phyloP scores from a whole-genome alignment of 108 stramenopile genomes.

The Cylindrotheca closterium region DNA sequence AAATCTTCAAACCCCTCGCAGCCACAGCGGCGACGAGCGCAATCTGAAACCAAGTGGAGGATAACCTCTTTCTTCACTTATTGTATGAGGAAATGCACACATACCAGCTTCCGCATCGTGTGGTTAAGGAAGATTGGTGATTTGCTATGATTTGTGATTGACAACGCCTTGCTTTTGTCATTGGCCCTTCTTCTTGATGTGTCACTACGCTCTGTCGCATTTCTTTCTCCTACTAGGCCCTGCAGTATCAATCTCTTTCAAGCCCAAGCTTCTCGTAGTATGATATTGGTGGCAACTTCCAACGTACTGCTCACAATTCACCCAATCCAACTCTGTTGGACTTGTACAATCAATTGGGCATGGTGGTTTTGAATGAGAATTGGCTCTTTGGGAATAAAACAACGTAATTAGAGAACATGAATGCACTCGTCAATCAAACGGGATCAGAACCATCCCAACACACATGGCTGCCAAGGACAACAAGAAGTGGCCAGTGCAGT shows the following conservation, averaged over 20 bases:
- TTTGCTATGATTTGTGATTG: too few species aligned
- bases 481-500: conserved; percentile 27
- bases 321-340: conserved; percentile 41
- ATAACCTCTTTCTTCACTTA: too few species aligned
- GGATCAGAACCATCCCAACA: conserved; percentile 57
- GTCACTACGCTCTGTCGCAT: neutral
- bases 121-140: too few species aligned
- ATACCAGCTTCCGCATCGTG: too few species aligned
- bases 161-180: too few species aligned
- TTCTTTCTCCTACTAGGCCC: conserved; percentile 21
- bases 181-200: too few species aligned
- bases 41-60: too few species aligned
- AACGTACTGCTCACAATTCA: conserved; percentile 45
- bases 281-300: conserved; percentile 46
- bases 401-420: conserved; percentile 32
- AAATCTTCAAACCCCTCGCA: too few species aligned
- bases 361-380: conserved; percentile 52
- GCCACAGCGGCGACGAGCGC: too few species aligned
- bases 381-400: conserved; percentile 31
- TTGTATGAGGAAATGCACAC: too few species aligned
- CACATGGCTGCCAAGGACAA: conserved; percentile 26
- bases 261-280: conserved; percentile 28
- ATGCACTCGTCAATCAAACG: conserved; percentile 27
- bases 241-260: conserved; percentile 38
- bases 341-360: conserved; percentile 39